Percentiles rank a stretch among this genome's conserved stretches.
Conservation (phyloP, 495 filamentous ascomycete genomes). For the Penicillium goetzii region DNA sequence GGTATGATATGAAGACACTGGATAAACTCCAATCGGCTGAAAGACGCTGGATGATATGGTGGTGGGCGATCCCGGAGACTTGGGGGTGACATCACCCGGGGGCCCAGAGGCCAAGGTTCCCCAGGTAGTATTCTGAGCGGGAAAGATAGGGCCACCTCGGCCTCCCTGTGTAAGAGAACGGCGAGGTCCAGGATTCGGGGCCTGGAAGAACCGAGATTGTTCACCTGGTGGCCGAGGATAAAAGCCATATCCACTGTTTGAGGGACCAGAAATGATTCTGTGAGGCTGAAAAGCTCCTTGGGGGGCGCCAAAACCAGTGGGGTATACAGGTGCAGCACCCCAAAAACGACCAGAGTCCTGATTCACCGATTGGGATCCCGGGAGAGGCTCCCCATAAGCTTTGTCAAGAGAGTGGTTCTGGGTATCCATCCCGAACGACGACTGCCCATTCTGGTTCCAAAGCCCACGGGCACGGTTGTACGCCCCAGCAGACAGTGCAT, state of each 20-base stretch:
- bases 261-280: conserved; percentile 47
- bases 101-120: conserved; percentile 39
- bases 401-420: conserved; percentile 37
- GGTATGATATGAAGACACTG: conserved; percentile 62
- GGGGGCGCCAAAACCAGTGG: conserved; percentile 21
- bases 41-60: conserved; percentile 46
- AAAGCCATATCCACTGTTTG: conserved; percentile 38
- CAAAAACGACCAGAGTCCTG: conserved; percentile 43
- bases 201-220: conserved; percentile 37
- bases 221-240: conserved; percentile 36
- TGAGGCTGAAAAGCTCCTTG: conserved; percentile 35
- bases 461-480: conserved; percentile 65
- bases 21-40: conserved; percentile 55
- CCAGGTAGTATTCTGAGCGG: conserved; percentile 38
- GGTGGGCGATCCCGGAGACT: conserved; percentile 32
- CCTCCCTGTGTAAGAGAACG: conserved; percentile 43
- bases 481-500: conserved; percentile 60
- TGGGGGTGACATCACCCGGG: conserved; percentile 16
- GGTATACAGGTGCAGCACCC: conserved; percentile 28
- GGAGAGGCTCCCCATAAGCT: conserved; percentile 31
- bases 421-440: conserved; percentile 29
- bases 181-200: conserved; percentile 41
- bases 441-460: conserved; percentile 56
- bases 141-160: conserved; percentile 43
- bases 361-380: conserved; percentile 26